Evolutionary conservation across 257 asterid species (phyloP).

Genomic region (Rhazya stricta): DNA sequence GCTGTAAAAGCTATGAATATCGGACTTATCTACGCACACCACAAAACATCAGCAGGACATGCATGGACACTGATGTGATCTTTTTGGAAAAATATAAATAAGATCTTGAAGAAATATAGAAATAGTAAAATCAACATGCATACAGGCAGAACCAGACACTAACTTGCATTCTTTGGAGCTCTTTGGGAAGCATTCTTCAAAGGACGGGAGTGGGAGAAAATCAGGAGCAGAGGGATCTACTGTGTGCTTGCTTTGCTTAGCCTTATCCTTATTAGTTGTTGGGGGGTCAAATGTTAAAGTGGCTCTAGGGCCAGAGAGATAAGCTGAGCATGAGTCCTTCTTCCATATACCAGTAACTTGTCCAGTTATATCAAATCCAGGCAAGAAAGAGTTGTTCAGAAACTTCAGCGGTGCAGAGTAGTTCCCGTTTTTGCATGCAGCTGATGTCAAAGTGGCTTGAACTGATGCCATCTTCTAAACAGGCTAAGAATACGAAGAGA

Average conservation of each 20-base stretch:
- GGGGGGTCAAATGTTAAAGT: slow-evolving; percentile 79
- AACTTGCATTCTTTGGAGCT: slow-evolving; percentile 87
- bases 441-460: slow-evolving; percentile 65
- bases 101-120: background rate
- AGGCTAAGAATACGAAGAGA: background rate
- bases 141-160: background rate
- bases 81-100: background rate
- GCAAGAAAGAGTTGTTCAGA: slow-evolving; percentile 45
- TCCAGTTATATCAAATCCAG: slow-evolving; percentile 44
- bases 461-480: slow-evolving; percentile 59
- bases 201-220: slow-evolving; percentile 89
- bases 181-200: slow-evolving; percentile 86
- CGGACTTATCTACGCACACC: background rate
- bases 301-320: slow-evolving; percentile 44
- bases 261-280: slow-evolving; percentile 36
- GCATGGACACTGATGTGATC: background rate
- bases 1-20: background rate
- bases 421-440: slow-evolving; percentile 51
- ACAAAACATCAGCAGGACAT: background rate
- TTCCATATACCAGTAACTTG: slow-evolving; percentile 25
- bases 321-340: slow-evolving; percentile 30
- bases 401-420: slow-evolving; percentile 38
- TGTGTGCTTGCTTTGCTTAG: slow-evolving; percentile 70
- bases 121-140: too few relatives aligned
- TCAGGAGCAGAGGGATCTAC: slow-evolving; percentile 88